Evolutionary conservation across 1,139 yeast genomes (phyloP), one percentile per base, ranked within the genome.

Genomic region (Magnusiomyces fungicola): DNA sequence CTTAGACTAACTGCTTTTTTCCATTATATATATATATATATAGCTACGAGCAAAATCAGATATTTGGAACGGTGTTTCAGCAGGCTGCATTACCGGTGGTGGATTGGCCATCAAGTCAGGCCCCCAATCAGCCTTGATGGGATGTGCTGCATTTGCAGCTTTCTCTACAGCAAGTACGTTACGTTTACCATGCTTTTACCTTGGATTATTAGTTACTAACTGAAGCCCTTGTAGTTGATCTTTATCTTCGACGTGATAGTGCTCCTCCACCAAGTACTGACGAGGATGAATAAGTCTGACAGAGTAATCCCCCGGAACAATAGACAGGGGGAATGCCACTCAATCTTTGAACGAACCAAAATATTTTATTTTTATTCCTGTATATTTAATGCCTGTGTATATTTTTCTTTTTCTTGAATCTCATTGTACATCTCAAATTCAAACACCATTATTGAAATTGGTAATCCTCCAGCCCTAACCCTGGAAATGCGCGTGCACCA

Each of bases 71-170:
- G 97, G 97, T 45, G 80, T 87, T 2, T 75, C 80, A 48, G 97
- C 98, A 3, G 98, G 98, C 1, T 92, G 97, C 68, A 73, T 90
- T 49, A 92, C 98, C 0, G 98, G 97, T 43, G 78, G 77, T 10
- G 97, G 96, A 0, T 75, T 92, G 52, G 95, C 97, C 2, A 77
- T 86, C 56, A 87, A 85, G 64, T 81, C 92, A 39, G 98, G 98
- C 1, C 98, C 98, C 1, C 90, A 83, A 61, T 95, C 96, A 29
- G 95, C 96, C 0, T 60, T 80, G 32, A 67, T 90, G 52, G 98
- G 98, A 1, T 92, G 97, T 73, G 97, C 95, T 30, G 98, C 97
- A 14, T 92, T 92, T 72, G 97, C 98, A 16, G 96, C 95, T 3
- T 92, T 92, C 66, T 84, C 95, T 51, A 82, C 95, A 9, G 97